Conservation (phyloP, 2,329 filamentous ascomycete genomes). For the Dactylellina haptotyla region DNA sequence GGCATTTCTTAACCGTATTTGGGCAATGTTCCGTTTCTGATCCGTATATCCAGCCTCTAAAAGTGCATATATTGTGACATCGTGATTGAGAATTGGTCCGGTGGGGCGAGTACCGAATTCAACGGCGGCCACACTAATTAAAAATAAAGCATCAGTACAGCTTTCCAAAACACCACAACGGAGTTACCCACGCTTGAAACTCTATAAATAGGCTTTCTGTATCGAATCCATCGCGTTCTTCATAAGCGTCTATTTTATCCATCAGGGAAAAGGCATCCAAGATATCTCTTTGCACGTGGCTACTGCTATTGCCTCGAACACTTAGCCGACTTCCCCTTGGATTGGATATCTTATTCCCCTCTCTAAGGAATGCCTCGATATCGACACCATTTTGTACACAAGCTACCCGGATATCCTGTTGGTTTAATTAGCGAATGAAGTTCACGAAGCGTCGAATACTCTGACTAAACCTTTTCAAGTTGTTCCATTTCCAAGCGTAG, state of each 20-base stretch:
- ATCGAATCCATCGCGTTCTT: constrained; percentile 22
- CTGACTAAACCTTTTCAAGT: constrained; percentile 10
- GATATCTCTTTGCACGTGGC: background rate
- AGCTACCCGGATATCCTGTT: constrained; percentile 14
- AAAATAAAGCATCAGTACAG: background rate
- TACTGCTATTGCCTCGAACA: background rate
- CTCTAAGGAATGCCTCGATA: constrained; percentile 12
- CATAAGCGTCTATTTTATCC: constrained; percentile 18
- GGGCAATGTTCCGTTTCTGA: constrained; percentile 13
- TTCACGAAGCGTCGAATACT: background rate
- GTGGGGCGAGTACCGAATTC: constrained; percentile 26
- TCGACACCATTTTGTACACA: constrained; percentile 12
- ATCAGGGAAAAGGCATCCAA: constrained; percentile 3
- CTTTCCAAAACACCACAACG: background rate
- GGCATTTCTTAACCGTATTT: constrained; percentile 22
- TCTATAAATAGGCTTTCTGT: constrained; percentile 23
- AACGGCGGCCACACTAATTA: constrained; percentile 10
- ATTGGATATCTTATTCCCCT: constrained; percentile 2
- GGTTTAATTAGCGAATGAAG: background rate
- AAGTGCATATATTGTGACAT: constrained; percentile 12
- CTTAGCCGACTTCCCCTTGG: background rate
- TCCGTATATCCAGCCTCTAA: constrained; percentile 19
- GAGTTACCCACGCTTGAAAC: constrained; percentile 21
- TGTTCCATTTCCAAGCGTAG: constrained; percentile 23
- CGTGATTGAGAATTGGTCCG: constrained; percentile 18